A percentile compares a stretch with the other conserved stretches of the same genome.
These are phyloP conservation scores for Cornus florida DNA, from an alignment of 148 eudicot species.

Conservation along the genomic window DNA sequence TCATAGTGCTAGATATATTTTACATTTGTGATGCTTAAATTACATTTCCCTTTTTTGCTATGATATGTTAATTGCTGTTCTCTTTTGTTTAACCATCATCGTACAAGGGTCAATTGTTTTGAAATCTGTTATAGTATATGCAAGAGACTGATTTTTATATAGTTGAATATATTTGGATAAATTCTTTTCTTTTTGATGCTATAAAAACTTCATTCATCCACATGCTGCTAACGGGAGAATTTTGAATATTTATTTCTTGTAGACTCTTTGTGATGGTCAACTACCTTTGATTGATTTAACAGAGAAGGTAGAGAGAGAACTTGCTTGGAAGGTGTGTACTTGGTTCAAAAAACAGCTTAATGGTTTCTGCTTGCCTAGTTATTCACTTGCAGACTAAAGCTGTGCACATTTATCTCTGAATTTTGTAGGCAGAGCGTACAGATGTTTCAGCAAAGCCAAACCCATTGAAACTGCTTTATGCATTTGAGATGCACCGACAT, in stretches of 20 bases:
- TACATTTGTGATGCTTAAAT: background rate
- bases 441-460: constrained; percentile 72
- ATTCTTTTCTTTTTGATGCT: background rate
- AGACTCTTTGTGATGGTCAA: constrained; percentile 88
- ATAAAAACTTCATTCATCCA: background rate
- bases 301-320: constrained; percentile 89
- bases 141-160: background rate
- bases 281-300: constrained; percentile 83
- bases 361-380: background rate
- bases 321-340: constrained; percentile 80
- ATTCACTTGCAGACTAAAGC: background rate
- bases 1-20: background rate
- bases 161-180: background rate
- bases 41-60: background rate
- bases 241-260: constrained; percentile 19
- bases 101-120: background rate
- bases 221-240: background rate
- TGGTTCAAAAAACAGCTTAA: background rate
- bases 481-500: constrained; percentile 93
- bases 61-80: background rate
- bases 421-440: constrained; percentile 78
- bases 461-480: constrained; percentile 81
- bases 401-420: constrained; percentile 7
- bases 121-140: background rate
- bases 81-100: no score